Base-by-base conservation (phyloP, 805 yeast genomes). In the Candida broadrunensis region DNA sequence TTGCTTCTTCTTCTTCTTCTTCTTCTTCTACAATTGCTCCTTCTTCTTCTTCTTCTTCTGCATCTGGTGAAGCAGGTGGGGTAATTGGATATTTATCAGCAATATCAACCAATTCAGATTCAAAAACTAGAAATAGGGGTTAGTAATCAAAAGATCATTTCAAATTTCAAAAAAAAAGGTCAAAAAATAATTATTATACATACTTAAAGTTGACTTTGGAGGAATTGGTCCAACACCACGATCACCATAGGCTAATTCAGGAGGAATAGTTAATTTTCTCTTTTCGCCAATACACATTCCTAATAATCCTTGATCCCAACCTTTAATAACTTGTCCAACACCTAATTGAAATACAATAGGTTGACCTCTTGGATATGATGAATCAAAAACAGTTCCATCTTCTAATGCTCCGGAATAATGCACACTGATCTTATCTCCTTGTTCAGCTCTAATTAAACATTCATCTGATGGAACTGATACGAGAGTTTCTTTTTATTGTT, bases 261-360 rank as follows among this genome's bases (percentile, higher is more conserved):
- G 75, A 35, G 97, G 96, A 56, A 90, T 87, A 21, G 80, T 77
- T 51, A 89, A 70, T 50, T 76, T 82, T 58, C 97, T 77, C 67
- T 82, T 73, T 62, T 89, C 97, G 35, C 96, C 96, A 60, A 87
- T 70, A 64, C 97, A 89, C 95, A 86, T 86, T 31, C 57, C 61
- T 25, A 54, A 51, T 37, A 88, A 66, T 32, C 97, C 97, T 63
- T 83, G 79, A 48, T 89, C 97, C 97, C 97, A 89, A 44, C 97
- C 97, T 45, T 72, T 56, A 56, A 89, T 89, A 24, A 89, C 97
- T 53, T 77, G 83, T 4, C 95, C 90, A 19, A 63, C 60, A 32
- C 97, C 97, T 39, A 90, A 65, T n/a, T 63, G 63, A 63, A 89
- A 89, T 32, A 72, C 59, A 45, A 89, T 70, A 35, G 97, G 97